Percentiles rank a stretch among this genome's conserved stretches.
These are phyloP conservation scores for Neurospora crassa DNA, from an alignment of 2,329 filamentous ascomycete species.

Conservation along the genomic window DNA sequence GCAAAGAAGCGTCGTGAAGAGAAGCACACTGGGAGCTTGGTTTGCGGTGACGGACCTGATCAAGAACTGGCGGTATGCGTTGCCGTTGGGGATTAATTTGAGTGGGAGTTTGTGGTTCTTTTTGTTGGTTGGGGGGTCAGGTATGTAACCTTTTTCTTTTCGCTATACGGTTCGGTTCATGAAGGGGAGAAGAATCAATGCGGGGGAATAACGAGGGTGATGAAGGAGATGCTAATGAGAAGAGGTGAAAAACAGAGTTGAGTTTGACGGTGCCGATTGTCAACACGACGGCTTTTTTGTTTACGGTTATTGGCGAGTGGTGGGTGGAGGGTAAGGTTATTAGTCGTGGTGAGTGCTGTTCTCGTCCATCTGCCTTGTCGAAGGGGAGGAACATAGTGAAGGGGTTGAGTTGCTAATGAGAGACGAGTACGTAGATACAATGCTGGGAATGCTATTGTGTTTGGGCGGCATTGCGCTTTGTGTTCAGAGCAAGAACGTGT, in stretches of 20 bases:
- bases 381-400: too few relatives aligned
- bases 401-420: too few relatives aligned
- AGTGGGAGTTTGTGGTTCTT: conserved; percentile 98
- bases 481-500: conserved; percentile 53
- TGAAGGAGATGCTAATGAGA: background rate
- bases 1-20: conserved; percentile 48
- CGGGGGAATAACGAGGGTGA: too few relatives aligned
- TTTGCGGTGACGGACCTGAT: conserved; percentile 73
- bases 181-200: too few relatives aligned
- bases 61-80: conserved; percentile 70
- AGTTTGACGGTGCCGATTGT: conserved; percentile 92
- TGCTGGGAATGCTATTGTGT: conserved; percentile 72
- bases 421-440: conserved; percentile 36
- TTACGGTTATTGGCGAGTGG: conserved; percentile 92
- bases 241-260: conserved; percentile 54
- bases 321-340: conserved; percentile 90
- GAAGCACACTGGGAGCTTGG: conserved; percentile 53
- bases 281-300: conserved; percentile 90
- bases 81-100: conserved; percentile 78
- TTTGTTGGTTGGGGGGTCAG: conserved; percentile 66
- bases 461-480: conserved; percentile 74
- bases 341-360: conserved; percentile 49
- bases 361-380: too few relatives aligned
- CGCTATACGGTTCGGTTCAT: too few relatives aligned
- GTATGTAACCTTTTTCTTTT: background rate